Base-by-base conservation (phyloP, 2,329 filamentous ascomycete genomes). In the Sarocladium oryzae region DNA sequence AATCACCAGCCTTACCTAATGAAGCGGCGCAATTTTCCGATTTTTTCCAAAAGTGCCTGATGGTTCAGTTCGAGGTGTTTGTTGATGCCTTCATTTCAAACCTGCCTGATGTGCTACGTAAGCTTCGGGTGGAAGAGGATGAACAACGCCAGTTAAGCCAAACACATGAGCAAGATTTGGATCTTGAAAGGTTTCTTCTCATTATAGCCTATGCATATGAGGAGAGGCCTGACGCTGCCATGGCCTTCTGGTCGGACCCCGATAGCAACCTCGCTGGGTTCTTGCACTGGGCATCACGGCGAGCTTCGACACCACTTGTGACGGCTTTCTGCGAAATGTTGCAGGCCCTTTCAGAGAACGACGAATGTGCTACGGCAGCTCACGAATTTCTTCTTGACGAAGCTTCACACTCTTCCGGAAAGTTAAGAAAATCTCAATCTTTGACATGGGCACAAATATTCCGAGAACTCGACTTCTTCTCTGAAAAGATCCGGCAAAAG, bases 251-350 rank as follows among this genome's bases (percentile, higher is more conserved):
- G 93, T 80, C 81, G 28, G 91, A 96, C 62, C 84, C 87, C 2
- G 93, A 99, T 60, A 90, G 90, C 62, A 96, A 96, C 58, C 74
- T 99, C 28, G 88, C 91, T 56, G 93, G 93, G 0, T 99, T 99
- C 64, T 78, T 99, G 64, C 88, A 95, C 56, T 99, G 93, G 93
- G 88, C 91, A n/a, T 96, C 93, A 3, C 86, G 89, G 58, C 80
- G 93, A 60, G 90, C 95, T 54, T 96, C 95, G 0, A 96, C 95
- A 0, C 93, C 93, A n/a, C 79, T 96, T 21, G 91, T 95, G 53
- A 93, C 89, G 55, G 91, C 92, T 11, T 99, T 97, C 60, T 99
- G 93, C 66, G 92, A 97, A 64, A 92, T 99, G 84, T 75, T 99
- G 15, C 88, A 90, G 61, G 86, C 91, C 1, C 85, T 99, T 45